These are phyloP conservation scores for Paramecium sexaurelia DNA, from an alignment of 73 alveolate genomes.

Conservation along the genomic window DNA sequence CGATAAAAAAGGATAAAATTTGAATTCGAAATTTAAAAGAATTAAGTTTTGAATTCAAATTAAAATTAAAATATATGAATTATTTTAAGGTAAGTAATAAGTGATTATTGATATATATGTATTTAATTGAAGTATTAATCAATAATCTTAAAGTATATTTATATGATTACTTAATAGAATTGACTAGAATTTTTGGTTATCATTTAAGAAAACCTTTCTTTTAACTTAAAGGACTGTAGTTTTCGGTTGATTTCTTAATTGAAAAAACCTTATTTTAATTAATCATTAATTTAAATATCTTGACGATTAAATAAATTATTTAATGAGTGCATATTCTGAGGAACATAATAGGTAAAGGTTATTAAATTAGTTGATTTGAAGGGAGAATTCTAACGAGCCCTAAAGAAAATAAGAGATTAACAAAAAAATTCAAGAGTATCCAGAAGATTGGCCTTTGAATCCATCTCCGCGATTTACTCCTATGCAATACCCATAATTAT, in stretches of 20 bases:
- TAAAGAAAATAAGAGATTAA: not conserved
- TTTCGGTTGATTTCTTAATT: not conserved
- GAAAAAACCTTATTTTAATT: not conserved
- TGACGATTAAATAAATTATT: not conserved
- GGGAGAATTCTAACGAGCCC: constrained; percentile 2
- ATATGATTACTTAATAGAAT: too few species aligned
- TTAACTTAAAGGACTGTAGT: not conserved
- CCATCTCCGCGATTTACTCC: constrained; percentile 37
- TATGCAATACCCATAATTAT: not conserved
- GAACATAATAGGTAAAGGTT: not conserved
- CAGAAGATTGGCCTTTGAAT: not conserved
- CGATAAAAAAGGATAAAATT: not conserved
- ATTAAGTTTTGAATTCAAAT: not conserved
- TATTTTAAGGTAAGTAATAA: not conserved
- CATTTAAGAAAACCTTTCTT: not conserved
- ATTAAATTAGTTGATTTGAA: not conserved
- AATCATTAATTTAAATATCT: not conserved
- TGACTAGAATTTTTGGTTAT: not conserved
- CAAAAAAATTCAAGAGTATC: not conserved
- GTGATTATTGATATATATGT: not conserved
- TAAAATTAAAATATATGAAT: not conserved
- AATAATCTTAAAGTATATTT: too few species aligned
- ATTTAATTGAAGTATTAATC: not conserved
- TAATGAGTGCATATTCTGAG: not conserved
- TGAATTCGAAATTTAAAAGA: not conserved